Conservation (phyloP, 1,284 basidiomycete genomes). For the Tylopilus sp. region DNA sequence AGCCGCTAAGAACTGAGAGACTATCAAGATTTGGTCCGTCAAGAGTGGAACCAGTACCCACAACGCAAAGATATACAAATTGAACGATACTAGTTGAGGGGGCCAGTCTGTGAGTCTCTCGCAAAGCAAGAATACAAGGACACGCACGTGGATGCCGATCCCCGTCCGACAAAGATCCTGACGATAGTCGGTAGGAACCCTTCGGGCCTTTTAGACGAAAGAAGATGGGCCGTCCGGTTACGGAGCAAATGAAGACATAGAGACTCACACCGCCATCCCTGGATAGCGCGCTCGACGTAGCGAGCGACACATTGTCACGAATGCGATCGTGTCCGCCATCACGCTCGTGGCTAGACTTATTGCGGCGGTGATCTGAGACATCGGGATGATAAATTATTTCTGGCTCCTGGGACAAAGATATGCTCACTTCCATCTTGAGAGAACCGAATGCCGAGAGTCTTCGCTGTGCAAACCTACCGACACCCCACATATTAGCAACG, state of each 20-base stretch:
- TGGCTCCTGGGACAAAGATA: neutral
- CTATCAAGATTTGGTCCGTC: neutral
- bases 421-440: slow-evolving; percentile 22
- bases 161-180: slow-evolving; percentile 31
- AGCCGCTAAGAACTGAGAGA: slow-evolving; percentile 31
- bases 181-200: slow-evolving; percentile 9
- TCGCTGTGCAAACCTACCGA: slow-evolving; percentile 22
- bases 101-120: neutral
- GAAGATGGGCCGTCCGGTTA: neutral
- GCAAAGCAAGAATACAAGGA: neutral
- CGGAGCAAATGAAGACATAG: neutral
- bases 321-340: slow-evolving; percentile 27
- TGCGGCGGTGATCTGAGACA: slow-evolving; percentile 20
- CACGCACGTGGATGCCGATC: slow-evolving; percentile 31
- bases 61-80: slow-evolving; percentile 21
- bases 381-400: neutral
- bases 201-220: slow-evolving; percentile 14
- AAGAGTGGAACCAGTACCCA: slow-evolving; percentile 15
- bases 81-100: slow-evolving; percentile 24
- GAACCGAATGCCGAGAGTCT: slow-evolving; percentile 23
- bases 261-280: slow-evolving; percentile 29
- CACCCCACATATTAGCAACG: slow-evolving; percentile 7
- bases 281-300: slow-evolving; percentile 31
- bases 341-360: slow-evolving; percentile 22
- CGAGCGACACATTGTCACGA: slow-evolving; percentile 27